These are phyloP conservation scores for Protomyces inundatus DNA, from an alignment of 1,139 yeast species.

Conservation along the genomic window DNA sequence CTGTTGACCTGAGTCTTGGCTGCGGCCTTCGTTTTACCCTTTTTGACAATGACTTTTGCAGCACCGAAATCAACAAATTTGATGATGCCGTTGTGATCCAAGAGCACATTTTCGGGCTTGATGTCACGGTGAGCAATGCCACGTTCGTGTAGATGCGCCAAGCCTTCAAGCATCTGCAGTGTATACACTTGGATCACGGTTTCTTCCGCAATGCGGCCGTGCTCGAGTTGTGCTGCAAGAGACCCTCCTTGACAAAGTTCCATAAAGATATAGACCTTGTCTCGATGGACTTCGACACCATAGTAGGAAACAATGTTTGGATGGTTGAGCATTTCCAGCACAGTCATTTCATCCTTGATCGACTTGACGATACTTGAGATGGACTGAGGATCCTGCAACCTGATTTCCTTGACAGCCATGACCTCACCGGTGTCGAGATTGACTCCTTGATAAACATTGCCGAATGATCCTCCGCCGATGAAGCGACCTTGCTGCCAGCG, in stretches of 20 bases:
- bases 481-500: conserved; percentile 96
- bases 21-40: conserved; percentile 31
- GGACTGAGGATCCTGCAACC: conserved; percentile 82
- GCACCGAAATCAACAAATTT: conserved; percentile 73
- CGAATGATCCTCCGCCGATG: conserved; percentile 95
- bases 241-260: conserved; percentile 98
- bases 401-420: conserved; percentile 93
- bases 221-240: conserved; percentile 70
- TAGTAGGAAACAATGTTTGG: conserved; percentile 94
- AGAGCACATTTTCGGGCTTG: conserved; percentile 86
- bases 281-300: conserved; percentile 96
- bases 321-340: conserved; percentile 86
- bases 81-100: conserved; percentile 65
- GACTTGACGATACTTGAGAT: conserved; percentile 81
- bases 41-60: conserved; percentile 81
- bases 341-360: conserved; percentile 94
- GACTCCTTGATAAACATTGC: conserved; percentile 86
- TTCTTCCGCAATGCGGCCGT: conserved; percentile 94
- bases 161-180: conserved; percentile 87
- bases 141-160: conserved; percentile 87
- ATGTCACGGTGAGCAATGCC: conserved; percentile 97
- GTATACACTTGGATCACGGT: conserved; percentile 87
- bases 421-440: conserved; percentile 93
- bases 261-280: conserved; percentile 92
- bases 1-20: conserved; percentile 43